A percentile compares a stretch with the other conserved stretches of the same genome.
Evolutionary conservation across 768 basidiomycete species (phyloP).

Genomic region (Suillus plorans): DNA sequence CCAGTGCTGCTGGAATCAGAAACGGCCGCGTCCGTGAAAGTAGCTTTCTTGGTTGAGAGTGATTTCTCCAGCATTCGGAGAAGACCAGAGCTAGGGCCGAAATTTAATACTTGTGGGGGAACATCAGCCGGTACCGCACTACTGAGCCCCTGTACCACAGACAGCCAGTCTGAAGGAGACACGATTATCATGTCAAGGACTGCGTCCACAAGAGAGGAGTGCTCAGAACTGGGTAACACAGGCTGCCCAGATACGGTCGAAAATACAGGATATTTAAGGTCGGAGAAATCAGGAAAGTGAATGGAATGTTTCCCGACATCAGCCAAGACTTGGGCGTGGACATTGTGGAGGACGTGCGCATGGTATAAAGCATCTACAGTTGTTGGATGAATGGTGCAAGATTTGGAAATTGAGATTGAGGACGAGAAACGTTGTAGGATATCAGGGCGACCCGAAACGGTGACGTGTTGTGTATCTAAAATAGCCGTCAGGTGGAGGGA

Average conservation of each 20-base stretch:
- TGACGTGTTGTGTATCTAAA: slow-evolving; percentile 46
- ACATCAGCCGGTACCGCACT: slow-evolving; percentile 13
- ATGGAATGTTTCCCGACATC: slow-evolving; percentile 48
- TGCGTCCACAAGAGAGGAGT: slow-evolving; percentile 36
- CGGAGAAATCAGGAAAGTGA: slow-evolving; percentile 45
- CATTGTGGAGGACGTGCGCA: slow-evolving; percentile 24
- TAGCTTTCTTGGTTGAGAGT: slow-evolving; percentile 23
- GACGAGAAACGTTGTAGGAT: slow-evolving; percentile 43
- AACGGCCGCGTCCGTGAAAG: slow-evolving; percentile 18
- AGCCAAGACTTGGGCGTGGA: slow-evolving; percentile 40
- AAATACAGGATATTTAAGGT: slow-evolving; percentile 49
- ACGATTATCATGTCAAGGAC: slow-evolving; percentile 43
- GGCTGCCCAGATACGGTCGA: slow-evolving; percentile 45
- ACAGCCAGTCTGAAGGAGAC: slow-evolving; percentile 54
- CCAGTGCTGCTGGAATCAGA: background rate
- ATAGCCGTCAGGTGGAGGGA: slow-evolving; percentile 51
- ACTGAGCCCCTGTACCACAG: slow-evolving; percentile 34
- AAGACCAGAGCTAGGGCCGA: slow-evolving; percentile 48
- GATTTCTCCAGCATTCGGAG: slow-evolving; percentile 39
- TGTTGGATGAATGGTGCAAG: slow-evolving; percentile 40
- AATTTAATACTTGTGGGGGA: slow-evolving; percentile 41
- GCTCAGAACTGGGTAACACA: slow-evolving; percentile 21
- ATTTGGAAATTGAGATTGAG: slow-evolving; percentile 29
- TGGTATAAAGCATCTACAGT: slow-evolving; percentile 57
- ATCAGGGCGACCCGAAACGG: slow-evolving; percentile 60